Evolutionary conservation across 345 rosid genomes (phyloP).

Genomic region (Salix koriyanagi): DNA sequence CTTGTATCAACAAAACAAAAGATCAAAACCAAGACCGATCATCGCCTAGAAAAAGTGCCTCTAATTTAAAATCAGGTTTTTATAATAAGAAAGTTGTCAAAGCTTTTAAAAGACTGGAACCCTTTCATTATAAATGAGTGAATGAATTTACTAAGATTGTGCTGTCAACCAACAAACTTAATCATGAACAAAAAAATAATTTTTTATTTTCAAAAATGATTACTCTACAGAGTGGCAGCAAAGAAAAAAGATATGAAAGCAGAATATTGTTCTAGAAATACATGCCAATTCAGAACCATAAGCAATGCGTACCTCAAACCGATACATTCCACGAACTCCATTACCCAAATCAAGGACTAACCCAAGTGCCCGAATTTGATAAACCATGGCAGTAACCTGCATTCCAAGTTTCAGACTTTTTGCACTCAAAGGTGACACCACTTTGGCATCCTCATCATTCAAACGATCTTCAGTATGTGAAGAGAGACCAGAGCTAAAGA

Average conservation of each 20-base stretch:
- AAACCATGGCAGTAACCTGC: conserved; percentile 55
- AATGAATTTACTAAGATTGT: no score
- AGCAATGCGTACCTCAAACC: conserved; percentile 53
- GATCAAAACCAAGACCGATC: no score
- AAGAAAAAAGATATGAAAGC: not conserved
- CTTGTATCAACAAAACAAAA: no score
- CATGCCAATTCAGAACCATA: not conserved
- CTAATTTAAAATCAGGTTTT: no score
- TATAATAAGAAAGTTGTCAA: no score
- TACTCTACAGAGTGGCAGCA: not conserved
- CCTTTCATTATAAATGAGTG: no score
- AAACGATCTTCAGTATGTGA: not conserved
- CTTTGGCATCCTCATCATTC: conserved; percentile 22
- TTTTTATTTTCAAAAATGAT: no score
- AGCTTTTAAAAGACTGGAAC: no score
- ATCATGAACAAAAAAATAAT: no score
- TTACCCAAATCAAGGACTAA: conserved; percentile 90
- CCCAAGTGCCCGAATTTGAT: conserved; percentile 65
- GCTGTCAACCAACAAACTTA: no score
- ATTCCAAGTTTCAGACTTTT: conserved; percentile 63
- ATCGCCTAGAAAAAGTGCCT: no score
- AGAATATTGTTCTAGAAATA: no score
- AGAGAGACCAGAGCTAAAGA: conserved; percentile 12
- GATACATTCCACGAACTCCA: conserved; percentile 85
- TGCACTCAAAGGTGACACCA: conserved; percentile 26